These are phyloP conservation scores for Poteriospumella lacustris DNA, from an alignment of 108 stramenopile genomes.

Conservation along the genomic window DNA sequence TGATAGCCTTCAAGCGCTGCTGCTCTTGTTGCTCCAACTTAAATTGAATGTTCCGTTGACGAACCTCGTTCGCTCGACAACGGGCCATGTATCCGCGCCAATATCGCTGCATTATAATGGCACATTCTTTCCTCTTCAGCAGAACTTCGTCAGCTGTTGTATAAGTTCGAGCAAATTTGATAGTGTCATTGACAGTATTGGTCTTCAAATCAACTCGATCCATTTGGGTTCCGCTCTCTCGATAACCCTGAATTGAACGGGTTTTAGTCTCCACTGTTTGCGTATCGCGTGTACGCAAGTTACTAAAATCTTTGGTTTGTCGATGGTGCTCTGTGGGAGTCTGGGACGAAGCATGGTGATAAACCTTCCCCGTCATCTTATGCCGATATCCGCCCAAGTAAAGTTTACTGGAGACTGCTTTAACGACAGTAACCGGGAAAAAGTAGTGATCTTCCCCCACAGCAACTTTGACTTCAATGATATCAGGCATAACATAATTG, in stretches of 20 bases:
- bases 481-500: constrained; percentile 37
- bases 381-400: constrained; percentile 59
- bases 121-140: constrained; percentile 26
- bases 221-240: constrained; percentile 60
- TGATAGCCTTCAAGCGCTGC: too few species aligned
- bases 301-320: constrained; percentile 18
- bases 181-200: constrained; percentile 30
- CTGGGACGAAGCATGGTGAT: constrained; percentile 58
- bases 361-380: constrained; percentile 45
- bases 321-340: constrained; percentile 27
- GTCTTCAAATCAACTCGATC: constrained; percentile 42
- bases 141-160: constrained; percentile 48
- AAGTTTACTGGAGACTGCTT: constrained; percentile 34
- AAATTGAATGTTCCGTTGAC: too few species aligned
- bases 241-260: too few species aligned
- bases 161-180: constrained; percentile 33
- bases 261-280: constrained; percentile 47
- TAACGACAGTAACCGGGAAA: constrained; percentile 33
- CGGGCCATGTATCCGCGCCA: constrained; percentile 56
- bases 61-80: too few species aligned
- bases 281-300: constrained; percentile 50
- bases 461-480: constrained; percentile 29
- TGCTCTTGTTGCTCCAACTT: too few species aligned
- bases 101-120: constrained; percentile 47
- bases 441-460: constrained; percentile 25